Conservation (phyloP, 2,329 filamentous ascomycete genomes). For the Sporothrix dimorphospora region DNA sequence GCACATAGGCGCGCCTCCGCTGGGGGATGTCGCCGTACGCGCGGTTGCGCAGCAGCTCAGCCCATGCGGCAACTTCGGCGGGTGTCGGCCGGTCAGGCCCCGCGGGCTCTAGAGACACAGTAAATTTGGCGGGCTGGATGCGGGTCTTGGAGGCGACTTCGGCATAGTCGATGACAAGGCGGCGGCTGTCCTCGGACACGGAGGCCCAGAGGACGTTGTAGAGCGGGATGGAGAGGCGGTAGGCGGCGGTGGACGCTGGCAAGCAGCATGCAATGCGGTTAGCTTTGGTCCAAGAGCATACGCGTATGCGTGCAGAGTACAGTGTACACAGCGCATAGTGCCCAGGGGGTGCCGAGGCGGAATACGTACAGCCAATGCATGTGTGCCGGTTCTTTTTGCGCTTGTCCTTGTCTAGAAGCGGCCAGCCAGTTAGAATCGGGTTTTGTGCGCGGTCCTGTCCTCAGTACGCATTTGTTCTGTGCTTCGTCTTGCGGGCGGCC, state of each 20-base stretch:
- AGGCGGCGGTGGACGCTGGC: background rate
- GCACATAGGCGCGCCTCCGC: slow-evolving; percentile 78
- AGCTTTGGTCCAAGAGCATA: background rate
- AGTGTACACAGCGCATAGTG: background rate
- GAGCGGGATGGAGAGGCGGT: slow-evolving; percentile 61
- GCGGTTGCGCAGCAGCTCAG: slow-evolving; percentile 63
- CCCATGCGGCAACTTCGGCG: slow-evolving; percentile 61
- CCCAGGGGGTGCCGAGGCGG: background rate
- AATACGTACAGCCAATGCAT: slow-evolving; percentile 29
- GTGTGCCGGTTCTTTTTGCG: slow-evolving; percentile 34
- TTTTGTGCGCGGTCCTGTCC: background rate
- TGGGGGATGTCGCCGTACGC: slow-evolving; percentile 72
- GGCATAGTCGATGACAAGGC: slow-evolving; percentile 75
- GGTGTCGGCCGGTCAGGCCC: slow-evolving; percentile 39
- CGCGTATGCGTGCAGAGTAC: background rate
- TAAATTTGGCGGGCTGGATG: slow-evolving; percentile 58
- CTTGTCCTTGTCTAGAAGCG: slow-evolving; percentile 32
- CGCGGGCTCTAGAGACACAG: slow-evolving; percentile 13
- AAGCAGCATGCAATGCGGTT: background rate
- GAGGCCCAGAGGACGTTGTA: slow-evolving; percentile 86
- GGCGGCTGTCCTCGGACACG: slow-evolving; percentile 51
- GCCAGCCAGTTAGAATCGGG: background rate
- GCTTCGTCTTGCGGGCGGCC: background rate
- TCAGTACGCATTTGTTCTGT: background rate
- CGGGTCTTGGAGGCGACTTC: slow-evolving; percentile 59